These are phyloP conservation scores for Coniochaeta pulveracea DNA, from an alignment of 2,329 filamentous ascomycete species.

Conservation along the genomic window DNA sequence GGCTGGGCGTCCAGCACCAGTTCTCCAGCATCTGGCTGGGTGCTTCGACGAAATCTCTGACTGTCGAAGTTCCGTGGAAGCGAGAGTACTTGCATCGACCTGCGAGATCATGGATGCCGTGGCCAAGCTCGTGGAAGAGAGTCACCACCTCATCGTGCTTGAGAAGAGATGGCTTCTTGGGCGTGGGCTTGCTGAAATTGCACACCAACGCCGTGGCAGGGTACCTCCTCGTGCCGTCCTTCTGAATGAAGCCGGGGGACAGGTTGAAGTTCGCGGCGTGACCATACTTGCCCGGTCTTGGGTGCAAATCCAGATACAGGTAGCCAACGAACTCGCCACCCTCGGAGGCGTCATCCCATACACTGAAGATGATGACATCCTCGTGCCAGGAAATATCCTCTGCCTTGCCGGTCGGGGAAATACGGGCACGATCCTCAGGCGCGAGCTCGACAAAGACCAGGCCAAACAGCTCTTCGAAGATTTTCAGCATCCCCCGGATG, in stretches of 20 bases:
- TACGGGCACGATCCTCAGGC: slow-evolving; percentile 49
- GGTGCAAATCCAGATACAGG: slow-evolving; percentile 72
- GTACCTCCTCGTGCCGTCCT: slow-evolving; percentile 61
- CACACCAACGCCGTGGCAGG: slow-evolving; percentile 72
- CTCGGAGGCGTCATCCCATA: slow-evolving; percentile 67
- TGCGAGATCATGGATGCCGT: slow-evolving; percentile 60
- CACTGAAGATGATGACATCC: slow-evolving; percentile 72
- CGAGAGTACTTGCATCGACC: slow-evolving; percentile 50
- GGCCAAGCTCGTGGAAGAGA: slow-evolving; percentile 67
- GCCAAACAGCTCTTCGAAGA: slow-evolving; percentile 75
- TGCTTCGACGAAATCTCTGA: slow-evolving; percentile 60
- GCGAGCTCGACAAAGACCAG: slow-evolving; percentile 66
- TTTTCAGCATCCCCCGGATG: slow-evolving; percentile 67
- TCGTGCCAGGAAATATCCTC: slow-evolving; percentile 72
- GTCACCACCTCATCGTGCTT: slow-evolving; percentile 79
- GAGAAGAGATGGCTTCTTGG: slow-evolving; percentile 64
- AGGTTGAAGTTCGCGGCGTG: slow-evolving; percentile 80
- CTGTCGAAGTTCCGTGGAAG: slow-evolving; percentile 57
- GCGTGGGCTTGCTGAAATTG: slow-evolving; percentile 74
- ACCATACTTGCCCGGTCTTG: slow-evolving; percentile 71
- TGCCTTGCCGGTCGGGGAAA: slow-evolving; percentile 57
- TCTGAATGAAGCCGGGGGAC: slow-evolving; percentile 56
- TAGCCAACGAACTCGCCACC: slow-evolving; percentile 69
- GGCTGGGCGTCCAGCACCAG: slow-evolving; percentile 61
- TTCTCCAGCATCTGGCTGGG: slow-evolving; percentile 67